Base-by-base conservation (phyloP, 305 asterid genomes). In the Stenogyne calaminthoides region DNA sequence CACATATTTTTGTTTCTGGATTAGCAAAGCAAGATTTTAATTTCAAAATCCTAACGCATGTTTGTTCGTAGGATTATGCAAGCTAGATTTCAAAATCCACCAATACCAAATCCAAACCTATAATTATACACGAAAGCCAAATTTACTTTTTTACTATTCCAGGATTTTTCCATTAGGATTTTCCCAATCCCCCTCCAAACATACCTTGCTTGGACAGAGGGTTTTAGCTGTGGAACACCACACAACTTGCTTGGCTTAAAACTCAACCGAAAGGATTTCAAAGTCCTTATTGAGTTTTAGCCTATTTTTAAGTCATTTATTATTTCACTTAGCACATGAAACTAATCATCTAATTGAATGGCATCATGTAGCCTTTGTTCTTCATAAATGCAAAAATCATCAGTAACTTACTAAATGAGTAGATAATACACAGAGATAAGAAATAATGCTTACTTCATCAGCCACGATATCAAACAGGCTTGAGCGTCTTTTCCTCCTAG, bases 401-500 rank as follows among this genome's bases (percentile, higher is more conserved):
- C 4, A 7, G 32, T 3, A 44, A 42, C 70, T 16, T 18, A 68
- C 49, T 68, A 56, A 39, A 40, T 44, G 59, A 2, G 18, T 22
- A n/a, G 47, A 56, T 9, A 40, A 10, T 27, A 10, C 19, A 64
- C 12, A 44, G 69, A 46, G 18, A 12, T 64, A 64, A 59, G 29
- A 75, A 69, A 60, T 22, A 65, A 68, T 64, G 72, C 94, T 92
- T 90, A 92, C 99, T 73, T 90, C 99, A 78, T 92, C 96, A 6
- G 93, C 87, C 65, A 95, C 93, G 68, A 95, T 89, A 82, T 95
- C 99, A 19, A 95, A 95, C 59, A 95, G 93, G 89, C 99, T 95
- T 16, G 99, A 95, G 55, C 99, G 96, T 74, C 99, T 80, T 83
- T 89, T 95, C 82, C 98, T 83, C 87, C 99, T 83, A 14, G 99